Conservation (phyloP, 148 eudicot genomes). For the Persicaria maculosa region DNA sequence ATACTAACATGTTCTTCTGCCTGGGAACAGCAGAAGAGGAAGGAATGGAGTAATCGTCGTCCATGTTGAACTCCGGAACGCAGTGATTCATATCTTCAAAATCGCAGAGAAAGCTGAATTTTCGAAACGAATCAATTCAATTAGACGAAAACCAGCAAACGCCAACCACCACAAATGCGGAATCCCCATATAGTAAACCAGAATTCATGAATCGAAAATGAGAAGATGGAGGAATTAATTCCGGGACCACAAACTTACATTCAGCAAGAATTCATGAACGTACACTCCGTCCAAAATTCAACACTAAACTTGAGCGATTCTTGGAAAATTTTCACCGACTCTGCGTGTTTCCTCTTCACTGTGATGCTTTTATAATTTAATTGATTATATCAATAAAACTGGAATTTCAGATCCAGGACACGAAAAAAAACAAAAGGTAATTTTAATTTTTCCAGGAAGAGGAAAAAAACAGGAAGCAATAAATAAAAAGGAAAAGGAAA, state of each 20-base stretch:
- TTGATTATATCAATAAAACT: neutral
- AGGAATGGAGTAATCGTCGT: neutral
- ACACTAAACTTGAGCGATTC: neutral
- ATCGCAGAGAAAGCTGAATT: neutral
- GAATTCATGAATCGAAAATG: too few relatives aligned
- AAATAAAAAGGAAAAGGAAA: neutral
- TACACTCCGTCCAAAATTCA: neutral
- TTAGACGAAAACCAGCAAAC: neutral
- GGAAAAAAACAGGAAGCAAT: neutral
- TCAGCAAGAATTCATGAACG: neutral
- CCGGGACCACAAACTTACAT: neutral
- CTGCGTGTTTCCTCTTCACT: neutral
- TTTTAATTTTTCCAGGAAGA: neutral
- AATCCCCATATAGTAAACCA: neutral
- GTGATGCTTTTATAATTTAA: neutral
- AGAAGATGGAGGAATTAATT: too few relatives aligned
- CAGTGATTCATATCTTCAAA: slow-evolving; percentile 9
- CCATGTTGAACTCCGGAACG: slow-evolving; percentile 31
- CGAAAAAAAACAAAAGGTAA: neutral
- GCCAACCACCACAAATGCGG: neutral
- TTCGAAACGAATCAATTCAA: neutral
- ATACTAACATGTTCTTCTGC: neutral
- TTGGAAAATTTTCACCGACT: neutral
- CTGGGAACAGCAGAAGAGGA: neutral
- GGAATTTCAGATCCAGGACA: neutral